phyloP scores from a whole-genome alignment of 2,329 filamentous ascomycete species.

The Lecanosticta acicola region DNA sequence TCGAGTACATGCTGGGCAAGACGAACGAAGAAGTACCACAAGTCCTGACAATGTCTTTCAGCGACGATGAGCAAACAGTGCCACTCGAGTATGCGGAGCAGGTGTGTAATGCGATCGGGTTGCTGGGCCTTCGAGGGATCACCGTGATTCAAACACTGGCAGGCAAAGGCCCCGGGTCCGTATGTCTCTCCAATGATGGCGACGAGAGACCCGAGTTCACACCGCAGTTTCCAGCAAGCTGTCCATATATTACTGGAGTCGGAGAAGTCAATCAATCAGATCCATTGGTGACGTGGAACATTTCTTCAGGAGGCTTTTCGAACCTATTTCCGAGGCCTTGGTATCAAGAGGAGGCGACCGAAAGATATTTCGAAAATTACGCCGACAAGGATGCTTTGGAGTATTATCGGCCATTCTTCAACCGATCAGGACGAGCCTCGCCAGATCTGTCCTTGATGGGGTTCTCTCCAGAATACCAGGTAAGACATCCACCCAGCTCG shows the following conservation, averaged over 20 bases:
- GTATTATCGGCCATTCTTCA: slow-evolving; percentile 17
- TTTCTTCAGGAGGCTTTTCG: slow-evolving; percentile 39
- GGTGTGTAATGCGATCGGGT: slow-evolving; percentile 58
- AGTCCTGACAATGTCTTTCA: slow-evolving; percentile 59
- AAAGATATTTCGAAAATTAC: slow-evolving; percentile 15
- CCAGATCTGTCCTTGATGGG: too few species aligned
- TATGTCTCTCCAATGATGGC: slow-evolving; percentile 39
- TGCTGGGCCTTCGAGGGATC: slow-evolving; percentile 58
- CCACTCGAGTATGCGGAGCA: slow-evolving; percentile 54
- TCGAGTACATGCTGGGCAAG: slow-evolving; percentile 52
- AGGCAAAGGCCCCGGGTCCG: slow-evolving; percentile 51
- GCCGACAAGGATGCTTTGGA: slow-evolving; percentile 15
- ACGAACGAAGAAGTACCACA: slow-evolving; percentile 48
- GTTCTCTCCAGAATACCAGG: too few species aligned
- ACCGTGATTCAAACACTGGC: slow-evolving; percentile 57
- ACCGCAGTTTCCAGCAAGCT: slow-evolving; percentile 40
- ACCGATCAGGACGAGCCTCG: slow-evolving; percentile 14
- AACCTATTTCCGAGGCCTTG: slow-evolving; percentile 38
- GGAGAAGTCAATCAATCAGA: slow-evolving; percentile 38
- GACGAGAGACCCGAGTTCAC: slow-evolving; percentile 34
- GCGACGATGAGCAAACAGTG: slow-evolving; percentile 42
- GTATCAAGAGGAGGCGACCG: slow-evolving; percentile 39
- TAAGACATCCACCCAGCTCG: too few species aligned
- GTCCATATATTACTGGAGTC: slow-evolving; percentile 44
- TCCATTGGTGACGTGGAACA: slow-evolving; percentile 33